Evolutionary conservation across 768 basidiomycete species (phyloP).

Genomic region (Lepiota venenata): DNA sequence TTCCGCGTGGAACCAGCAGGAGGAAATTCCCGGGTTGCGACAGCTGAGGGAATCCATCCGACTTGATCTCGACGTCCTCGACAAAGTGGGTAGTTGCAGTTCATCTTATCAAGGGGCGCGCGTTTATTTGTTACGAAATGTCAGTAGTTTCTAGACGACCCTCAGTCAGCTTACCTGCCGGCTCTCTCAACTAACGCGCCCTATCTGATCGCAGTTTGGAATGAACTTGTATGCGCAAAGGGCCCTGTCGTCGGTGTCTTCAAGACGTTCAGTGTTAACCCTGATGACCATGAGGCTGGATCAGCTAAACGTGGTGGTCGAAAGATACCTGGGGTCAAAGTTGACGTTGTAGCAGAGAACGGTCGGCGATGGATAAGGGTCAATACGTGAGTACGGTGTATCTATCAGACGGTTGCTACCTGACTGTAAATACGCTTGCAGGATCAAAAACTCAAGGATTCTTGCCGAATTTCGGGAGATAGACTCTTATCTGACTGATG

Average conservation of each 20-base stretch:
- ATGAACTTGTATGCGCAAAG: conserved; percentile 63
- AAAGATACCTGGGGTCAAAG: conserved; percentile 50
- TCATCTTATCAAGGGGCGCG: background rate
- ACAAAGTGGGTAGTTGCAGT: conserved; percentile 33
- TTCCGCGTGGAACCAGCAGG: conserved; percentile 39
- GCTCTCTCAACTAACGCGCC: conserved; percentile 74
- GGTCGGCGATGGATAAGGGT: conserved; percentile 80
- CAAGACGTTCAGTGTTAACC: conserved; percentile 41
- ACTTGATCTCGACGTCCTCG: conserved; percentile 40
- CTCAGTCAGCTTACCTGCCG: conserved; percentile 40
- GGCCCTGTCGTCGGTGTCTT: conserved; percentile 57
- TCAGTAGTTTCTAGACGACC: conserved; percentile 63
- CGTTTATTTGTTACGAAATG: conserved; percentile 13
- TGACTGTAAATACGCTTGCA: conserved; percentile 22
- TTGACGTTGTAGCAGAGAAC: conserved; percentile 77
- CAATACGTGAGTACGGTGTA: conserved; percentile 65
- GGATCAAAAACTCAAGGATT: conserved; percentile 74
- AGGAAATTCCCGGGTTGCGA: conserved; percentile 41
- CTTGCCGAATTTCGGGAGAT: conserved; percentile 81
- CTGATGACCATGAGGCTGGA: background rate
- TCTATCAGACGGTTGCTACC: background rate
- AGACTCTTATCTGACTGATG: conserved; percentile 73
- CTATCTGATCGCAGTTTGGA: conserved; percentile 80
- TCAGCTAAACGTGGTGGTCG: conserved; percentile 14
- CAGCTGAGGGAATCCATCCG: conserved; percentile 43